Conservation (phyloP, 164 flowering plant genomes). For the Protea cynaroides region DNA sequence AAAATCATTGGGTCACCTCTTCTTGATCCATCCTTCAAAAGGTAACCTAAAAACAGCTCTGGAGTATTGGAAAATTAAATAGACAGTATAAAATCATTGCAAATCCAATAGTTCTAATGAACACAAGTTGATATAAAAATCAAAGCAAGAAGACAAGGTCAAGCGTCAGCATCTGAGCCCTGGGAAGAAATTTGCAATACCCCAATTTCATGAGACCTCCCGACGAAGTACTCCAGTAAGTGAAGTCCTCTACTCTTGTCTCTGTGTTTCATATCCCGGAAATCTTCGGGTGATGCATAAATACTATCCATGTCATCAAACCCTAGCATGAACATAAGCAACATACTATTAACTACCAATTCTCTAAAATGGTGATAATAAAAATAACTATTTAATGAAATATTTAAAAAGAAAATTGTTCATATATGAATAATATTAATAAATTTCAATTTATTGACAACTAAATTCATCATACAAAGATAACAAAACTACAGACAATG, state of each 20-base stretch:
- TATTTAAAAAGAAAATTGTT: too few relatives aligned
- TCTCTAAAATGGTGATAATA: not conserved
- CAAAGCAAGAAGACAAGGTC: not conserved
- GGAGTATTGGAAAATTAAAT: not conserved
- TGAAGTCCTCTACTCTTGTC: conserved; percentile 71
- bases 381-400: too few relatives aligned
- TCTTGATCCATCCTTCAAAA: not conserved
- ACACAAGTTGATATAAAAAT: not conserved
- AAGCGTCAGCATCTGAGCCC: not conserved
- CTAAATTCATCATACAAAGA: too few relatives aligned
- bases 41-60: not conserved
- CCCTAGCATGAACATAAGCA: conserved; percentile 32
- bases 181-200: conserved; percentile 27
- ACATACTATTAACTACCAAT: not conserved
- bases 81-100: too few relatives aligned
- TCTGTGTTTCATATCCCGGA: conserved; percentile 39
- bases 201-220: conserved; percentile 69
- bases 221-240: conserved; percentile 79
- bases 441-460: too few relatives aligned
- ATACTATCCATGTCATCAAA: conserved; percentile 88
- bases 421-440: too few relatives aligned
- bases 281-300: conserved; percentile 87
- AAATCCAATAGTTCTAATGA: too few relatives aligned
- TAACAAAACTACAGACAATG: too few relatives aligned
- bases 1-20: not conserved